Evolutionary conservation across 805 yeast genomes (phyloP).

Genomic region (Lipomyces kockii): DNA sequence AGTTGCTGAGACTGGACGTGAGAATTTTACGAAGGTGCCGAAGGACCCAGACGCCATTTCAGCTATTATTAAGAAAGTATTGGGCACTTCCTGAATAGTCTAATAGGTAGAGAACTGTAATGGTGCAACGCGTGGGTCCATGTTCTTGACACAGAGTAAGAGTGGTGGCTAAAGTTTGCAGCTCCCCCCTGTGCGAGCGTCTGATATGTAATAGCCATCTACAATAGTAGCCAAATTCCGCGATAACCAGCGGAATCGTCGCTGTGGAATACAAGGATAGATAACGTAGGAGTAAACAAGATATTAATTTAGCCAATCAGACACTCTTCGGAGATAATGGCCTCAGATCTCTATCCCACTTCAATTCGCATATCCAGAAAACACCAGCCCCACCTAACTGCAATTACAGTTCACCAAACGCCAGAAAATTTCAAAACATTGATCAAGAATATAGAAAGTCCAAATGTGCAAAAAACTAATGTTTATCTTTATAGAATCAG

Average conservation of each 20-base stretch:
- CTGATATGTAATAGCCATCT: too few relatives aligned
- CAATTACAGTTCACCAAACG: too few relatives aligned
- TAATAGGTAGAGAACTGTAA: too few relatives aligned
- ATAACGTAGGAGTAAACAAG: neutral
- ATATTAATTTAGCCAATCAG: neutral
- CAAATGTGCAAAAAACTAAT: neutral
- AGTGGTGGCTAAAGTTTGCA: too few relatives aligned
- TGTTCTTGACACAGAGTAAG: too few relatives aligned
- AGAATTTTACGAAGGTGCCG: conserved; percentile 80
- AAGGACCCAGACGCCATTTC: conserved; percentile 84
- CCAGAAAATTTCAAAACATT: neutral
- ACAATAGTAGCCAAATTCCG: too few relatives aligned
- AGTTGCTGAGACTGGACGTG: conserved; percentile 75
- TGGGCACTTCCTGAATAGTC: neutral
- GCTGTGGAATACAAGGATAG: too few relatives aligned
- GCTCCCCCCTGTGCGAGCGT: too few relatives aligned
- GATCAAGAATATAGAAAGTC: neutral
- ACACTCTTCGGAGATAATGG: neutral
- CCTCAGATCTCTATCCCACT: neutral
- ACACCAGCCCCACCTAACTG: neutral
- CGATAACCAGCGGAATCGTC: too few relatives aligned
- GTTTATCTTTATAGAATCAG: neutral
- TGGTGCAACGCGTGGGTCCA: too few relatives aligned
- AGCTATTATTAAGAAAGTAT: conserved; percentile 59
- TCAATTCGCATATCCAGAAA: neutral